Evolutionary conservation across 805 yeast genomes (phyloP), one percentile per base, ranked within the genome.

Genomic region (Saccharomycopsis amapae): DNA sequence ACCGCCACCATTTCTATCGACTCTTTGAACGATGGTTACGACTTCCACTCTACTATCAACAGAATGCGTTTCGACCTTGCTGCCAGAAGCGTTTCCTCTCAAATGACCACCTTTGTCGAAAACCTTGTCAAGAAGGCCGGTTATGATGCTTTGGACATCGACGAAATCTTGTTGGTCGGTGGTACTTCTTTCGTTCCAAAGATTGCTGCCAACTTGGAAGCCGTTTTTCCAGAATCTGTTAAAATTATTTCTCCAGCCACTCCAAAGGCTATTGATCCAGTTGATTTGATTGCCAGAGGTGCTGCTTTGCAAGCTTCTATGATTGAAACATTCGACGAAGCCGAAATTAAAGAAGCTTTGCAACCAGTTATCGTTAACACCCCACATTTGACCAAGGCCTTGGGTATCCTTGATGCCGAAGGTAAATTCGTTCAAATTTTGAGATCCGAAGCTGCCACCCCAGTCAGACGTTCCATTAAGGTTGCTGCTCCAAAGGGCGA

Each of bases 221-320:
- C 74, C 48, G 58, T 87, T 42, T 90, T 90, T 78, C 95, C 95
- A 53, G 93, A 84, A 63, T 63, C 81, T 40, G 75, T 69, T 44
- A 58, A 58, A 31, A 74, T 89, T 45, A 71, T 79, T 51, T 80
- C 97, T 22, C 95, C 97, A 54, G 68, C 82, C 30, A 60, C 73
- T 51, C 56, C 84, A 51, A 87, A 86, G 67, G 85, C 93, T 47
- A 62, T 80, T 51, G 78, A 85, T 67, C 97, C 98, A 50, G 81
- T 85, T 60, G 97, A 93, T 71, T 73, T 88, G 59, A 72, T 83
- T 54, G 81, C 95, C 54, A 81, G 94, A 61, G 98, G 98, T 68
- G 94, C 96, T 49, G 96, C 97, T 53, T 75, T 90, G 62, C 97
- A 93, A 74, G 98, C 96, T 42, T 79, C 95, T 32, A 72, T 90